Conservation (phyloP, 177 flowering plant species). For the Vitis hybrid region DNA sequence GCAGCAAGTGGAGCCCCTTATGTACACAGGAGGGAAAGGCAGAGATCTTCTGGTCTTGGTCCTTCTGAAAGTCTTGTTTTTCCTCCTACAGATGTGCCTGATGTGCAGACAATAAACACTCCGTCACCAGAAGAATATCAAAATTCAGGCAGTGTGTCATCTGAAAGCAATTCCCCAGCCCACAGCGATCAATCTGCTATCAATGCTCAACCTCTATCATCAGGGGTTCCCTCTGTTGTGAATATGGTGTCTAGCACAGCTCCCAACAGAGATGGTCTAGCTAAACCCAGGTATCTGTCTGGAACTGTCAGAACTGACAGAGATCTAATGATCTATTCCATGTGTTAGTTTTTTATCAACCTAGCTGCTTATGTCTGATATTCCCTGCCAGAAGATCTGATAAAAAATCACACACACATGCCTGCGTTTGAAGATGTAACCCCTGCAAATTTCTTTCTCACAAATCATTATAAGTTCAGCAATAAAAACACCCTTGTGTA, state of each 20-base stretch:
- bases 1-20: constrained; percentile 42
- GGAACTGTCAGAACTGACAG: not conserved
- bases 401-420: too few species aligned
- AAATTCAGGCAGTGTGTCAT: constrained; percentile 15
- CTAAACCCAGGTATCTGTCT: constrained; percentile 30
- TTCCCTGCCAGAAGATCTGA: too few species aligned
- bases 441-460: too few species aligned
- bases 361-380: too few species aligned
- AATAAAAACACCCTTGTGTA: not conserved
- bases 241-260: constrained; percentile 13
- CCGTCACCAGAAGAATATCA: constrained; percentile 19
- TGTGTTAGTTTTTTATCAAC: too few species aligned
- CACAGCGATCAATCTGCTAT: constrained; percentile 16
- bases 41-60: constrained; percentile 32
- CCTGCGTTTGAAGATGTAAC: too few species aligned
- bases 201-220: constrained; percentile 20
- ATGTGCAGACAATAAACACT: constrained; percentile 15
- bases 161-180: constrained; percentile 24
- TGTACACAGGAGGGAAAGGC: constrained; percentile 45
- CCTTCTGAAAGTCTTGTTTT: constrained; percentile 31
- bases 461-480: too few species aligned
- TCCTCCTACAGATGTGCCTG: constrained; percentile 27
- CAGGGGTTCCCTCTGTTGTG: constrained; percentile 11
- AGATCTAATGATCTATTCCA: not conserved
- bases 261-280: constrained; percentile 20